Evolutionary conservation across 129 eudicot species (phyloP).

Genomic region (Escallonia herrerae): DNA sequence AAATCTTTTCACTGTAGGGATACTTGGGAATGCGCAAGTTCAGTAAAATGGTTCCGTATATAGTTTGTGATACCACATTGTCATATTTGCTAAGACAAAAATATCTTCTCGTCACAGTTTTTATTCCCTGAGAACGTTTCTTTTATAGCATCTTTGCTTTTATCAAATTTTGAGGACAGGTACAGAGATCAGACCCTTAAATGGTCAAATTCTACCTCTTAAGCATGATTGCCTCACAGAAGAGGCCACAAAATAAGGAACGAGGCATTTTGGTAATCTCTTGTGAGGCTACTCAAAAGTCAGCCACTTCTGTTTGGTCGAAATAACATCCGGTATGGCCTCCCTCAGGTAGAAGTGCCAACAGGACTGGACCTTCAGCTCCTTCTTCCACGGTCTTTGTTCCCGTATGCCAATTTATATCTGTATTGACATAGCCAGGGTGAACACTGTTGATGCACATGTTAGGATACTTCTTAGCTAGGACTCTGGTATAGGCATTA

Average conservation of each 20-base stretch:
- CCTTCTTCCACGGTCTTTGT: conserved; percentile 70
- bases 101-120: too few species aligned
- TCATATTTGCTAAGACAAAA: too few species aligned
- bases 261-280: neutral
- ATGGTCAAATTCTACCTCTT: neutral
- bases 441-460: conserved; percentile 82
- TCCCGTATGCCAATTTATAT: conserved; percentile 74
- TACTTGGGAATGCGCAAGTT: too few species aligned
- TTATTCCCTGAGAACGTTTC: too few species aligned
- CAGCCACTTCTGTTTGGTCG: conserved; percentile 53
- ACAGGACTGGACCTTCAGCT: conserved; percentile 64
- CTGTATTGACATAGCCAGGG: conserved; percentile 77
- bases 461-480: conserved; percentile 47
- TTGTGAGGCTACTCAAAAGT: conserved; percentile 26
- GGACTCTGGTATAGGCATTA: conserved; percentile 73
- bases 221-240: neutral
- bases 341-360: conserved; percentile 72
- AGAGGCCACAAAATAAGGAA: neutral
- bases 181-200: too few species aligned
- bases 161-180: too few species aligned
- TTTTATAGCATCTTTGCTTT: too few species aligned
- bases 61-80: too few species aligned
- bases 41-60: too few species aligned
- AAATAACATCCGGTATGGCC: conserved; percentile 73
- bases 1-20: too few species aligned